phyloP scores from a whole-genome alignment of 345 rosid species.

The Rubroshorea leprosula region DNA sequence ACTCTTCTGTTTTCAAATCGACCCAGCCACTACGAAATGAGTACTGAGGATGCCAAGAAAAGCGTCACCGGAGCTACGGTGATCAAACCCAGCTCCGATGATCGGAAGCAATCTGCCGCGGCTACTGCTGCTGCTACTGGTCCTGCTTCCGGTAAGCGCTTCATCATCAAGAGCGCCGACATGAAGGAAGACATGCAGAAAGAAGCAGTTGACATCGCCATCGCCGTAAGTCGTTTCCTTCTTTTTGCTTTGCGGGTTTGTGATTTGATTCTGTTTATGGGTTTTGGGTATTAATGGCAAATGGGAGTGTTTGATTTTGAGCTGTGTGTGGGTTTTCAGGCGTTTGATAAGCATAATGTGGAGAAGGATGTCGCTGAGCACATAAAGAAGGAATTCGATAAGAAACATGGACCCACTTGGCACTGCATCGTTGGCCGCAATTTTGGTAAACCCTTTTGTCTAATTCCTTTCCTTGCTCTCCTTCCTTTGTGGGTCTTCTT shows the following conservation, averaged over 20 bases:
- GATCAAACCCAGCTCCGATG: slow-evolving; percentile 44
- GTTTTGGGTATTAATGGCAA: slow-evolving; percentile 2
- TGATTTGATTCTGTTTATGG: slow-evolving; percentile 14
- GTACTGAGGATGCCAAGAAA: slow-evolving; percentile 48
- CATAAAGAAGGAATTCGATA: slow-evolving; percentile 96
- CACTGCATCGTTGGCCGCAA: slow-evolving; percentile 99
- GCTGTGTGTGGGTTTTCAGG: too few relatives aligned
- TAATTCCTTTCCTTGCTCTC: slow-evolving; percentile 3
- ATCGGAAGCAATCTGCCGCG: slow-evolving; percentile 37
- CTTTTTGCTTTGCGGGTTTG: not conserved
- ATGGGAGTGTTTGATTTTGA: not conserved
- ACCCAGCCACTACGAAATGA: slow-evolving; percentile 27
- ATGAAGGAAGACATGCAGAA: slow-evolving; percentile 96
- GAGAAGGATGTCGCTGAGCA: slow-evolving; percentile 98
- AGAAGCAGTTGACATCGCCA: slow-evolving; percentile 81
- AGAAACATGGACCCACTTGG: slow-evolving; percentile 95
- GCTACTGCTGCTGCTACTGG: too few relatives aligned
- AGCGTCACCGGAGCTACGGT: slow-evolving; percentile 41
- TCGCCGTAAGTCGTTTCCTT: slow-evolving; percentile 43
- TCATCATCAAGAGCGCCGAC: slow-evolving; percentile 87
- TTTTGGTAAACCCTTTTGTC: slow-evolving; percentile 59
- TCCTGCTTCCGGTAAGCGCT: slow-evolving; percentile 44
- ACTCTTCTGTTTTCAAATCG: not conserved
- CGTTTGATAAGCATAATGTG: slow-evolving; percentile 69
- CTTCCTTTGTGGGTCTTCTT: too few relatives aligned